phyloP scores from a whole-genome alignment of 257 asterid species.

The Coffea eugenioides region DNA sequence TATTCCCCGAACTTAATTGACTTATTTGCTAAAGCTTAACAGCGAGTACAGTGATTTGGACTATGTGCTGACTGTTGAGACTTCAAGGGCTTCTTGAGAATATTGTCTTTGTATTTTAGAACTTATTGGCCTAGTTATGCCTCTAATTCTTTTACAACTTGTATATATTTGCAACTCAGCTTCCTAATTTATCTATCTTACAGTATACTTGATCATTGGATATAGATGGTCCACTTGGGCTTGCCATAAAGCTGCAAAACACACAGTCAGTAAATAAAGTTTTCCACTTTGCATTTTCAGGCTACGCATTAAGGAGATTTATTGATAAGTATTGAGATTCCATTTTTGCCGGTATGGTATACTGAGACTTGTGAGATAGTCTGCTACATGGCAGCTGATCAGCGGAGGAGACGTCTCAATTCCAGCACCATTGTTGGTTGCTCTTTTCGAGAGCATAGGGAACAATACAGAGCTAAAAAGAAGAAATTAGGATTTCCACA shows the following conservation, averaged over 20 bases:
- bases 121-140: background rate
- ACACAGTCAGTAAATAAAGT: background rate
- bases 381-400: conserved; percentile 68
- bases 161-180: background rate
- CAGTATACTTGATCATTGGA: background rate
- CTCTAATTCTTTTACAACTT: background rate
- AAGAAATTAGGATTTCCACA: conserved; percentile 47
- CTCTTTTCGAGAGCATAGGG: conserved; percentile 48
- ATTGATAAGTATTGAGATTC: conserved; percentile 22
- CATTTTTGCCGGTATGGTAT: conserved; percentile 22
- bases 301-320: conserved; percentile 14
- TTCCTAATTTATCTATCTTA: background rate
- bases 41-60: background rate
- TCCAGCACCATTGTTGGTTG: conserved; percentile 50
- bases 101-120: background rate
- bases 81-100: background rate
- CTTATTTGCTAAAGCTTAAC: background rate
- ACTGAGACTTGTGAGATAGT: conserved; percentile 22
- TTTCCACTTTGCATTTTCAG: background rate
- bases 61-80: background rate
- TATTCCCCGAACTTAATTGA: background rate
- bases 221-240: background rate
- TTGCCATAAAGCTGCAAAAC: background rate
- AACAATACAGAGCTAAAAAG: conserved; percentile 50
- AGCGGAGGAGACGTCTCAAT: conserved; percentile 58